A percentile compares a stretch with the other conserved stretches of the same genome.
phyloP scores from a whole-genome alignment of 106 monocot species.

The Xerophyta viscosa region DNA sequence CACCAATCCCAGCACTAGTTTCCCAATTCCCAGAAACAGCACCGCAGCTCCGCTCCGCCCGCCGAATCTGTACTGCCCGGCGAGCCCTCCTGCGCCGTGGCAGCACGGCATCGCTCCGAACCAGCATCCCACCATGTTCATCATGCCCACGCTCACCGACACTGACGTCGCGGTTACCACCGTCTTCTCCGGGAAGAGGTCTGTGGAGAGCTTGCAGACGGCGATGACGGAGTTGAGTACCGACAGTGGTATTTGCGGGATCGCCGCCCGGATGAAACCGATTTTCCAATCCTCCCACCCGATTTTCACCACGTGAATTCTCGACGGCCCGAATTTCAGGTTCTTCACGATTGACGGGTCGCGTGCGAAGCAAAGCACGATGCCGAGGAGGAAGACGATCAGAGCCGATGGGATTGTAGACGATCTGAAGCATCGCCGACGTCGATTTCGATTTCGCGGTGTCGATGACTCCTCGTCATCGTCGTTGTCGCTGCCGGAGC shows the following conservation, averaged over 20 bases:
- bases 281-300: constrained; percentile 63
- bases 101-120: constrained; percentile 97
- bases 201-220: constrained; percentile 77
- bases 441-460: background rate
- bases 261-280: constrained; percentile 55
- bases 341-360: constrained; percentile 38
- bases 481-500: constrained; percentile 42
- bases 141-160: constrained; percentile 79
- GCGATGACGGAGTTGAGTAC: constrained; percentile 80
- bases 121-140: constrained; percentile 97
- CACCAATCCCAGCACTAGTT: constrained; percentile 53
- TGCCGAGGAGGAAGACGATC: constrained; percentile 59
- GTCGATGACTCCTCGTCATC: constrained; percentile 5
- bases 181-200: constrained; percentile 65
- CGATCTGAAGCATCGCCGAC: constrained; percentile 5
- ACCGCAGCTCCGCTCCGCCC: constrained; percentile 87
- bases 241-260: constrained; percentile 82
- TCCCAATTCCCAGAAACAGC: constrained; percentile 62
- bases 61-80: constrained; percentile 95
- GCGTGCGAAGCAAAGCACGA: constrained; percentile 48
- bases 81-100: constrained; percentile 94
- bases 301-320: constrained; percentile 27
- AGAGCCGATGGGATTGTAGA: constrained; percentile 61
- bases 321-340: constrained; percentile 52
- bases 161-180: constrained; percentile 54